phyloP scores from a whole-genome alignment of 2,329 filamentous ascomycete genomes.

The Ilyonectria robusta region DNA sequence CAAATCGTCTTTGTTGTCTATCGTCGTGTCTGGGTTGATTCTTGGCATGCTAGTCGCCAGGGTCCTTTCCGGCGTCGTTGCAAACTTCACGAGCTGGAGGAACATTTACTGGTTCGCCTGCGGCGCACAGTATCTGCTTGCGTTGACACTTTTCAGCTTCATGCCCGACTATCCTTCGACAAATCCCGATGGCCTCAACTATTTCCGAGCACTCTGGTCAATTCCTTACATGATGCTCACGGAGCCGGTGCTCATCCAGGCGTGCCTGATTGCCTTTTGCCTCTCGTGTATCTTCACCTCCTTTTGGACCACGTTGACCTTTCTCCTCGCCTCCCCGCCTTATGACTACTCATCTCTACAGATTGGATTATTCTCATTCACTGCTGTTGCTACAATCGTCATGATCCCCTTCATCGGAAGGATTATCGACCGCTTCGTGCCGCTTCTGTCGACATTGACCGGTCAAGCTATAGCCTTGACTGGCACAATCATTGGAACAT shows the following conservation, averaged over 20 bases:
- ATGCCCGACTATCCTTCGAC: constrained; percentile 87
- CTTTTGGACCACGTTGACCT: constrained; percentile 79
- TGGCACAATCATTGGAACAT: constrained; percentile 78
- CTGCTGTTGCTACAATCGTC: constrained; percentile 79
- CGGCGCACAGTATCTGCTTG: constrained; percentile 78
- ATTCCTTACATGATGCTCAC: constrained; percentile 75
- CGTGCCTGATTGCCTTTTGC: constrained; percentile 76
- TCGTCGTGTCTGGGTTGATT: constrained; percentile 82
- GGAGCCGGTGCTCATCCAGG: constrained; percentile 79
- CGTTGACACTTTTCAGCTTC: constrained; percentile 75
- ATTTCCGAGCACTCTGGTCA: constrained; percentile 74
- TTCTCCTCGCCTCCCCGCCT: constrained; percentile 78
- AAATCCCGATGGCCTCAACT: constrained; percentile 76
- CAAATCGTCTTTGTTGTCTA: constrained; percentile 78
- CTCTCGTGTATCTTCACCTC: constrained; percentile 65
- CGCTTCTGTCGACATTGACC: constrained; percentile 76
- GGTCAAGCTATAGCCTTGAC: constrained; percentile 71
- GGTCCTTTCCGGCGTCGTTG: constrained; percentile 80
- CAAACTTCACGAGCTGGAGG: constrained; percentile 82
- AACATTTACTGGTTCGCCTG: constrained; percentile 85
- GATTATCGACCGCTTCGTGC: constrained; percentile 77
- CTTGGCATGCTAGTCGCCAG: constrained; percentile 84
- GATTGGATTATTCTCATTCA: constrained; percentile 85
- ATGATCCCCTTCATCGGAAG: constrained; percentile 79
- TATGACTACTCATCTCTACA: constrained; percentile 77